A percentile compares a stretch with the other conserved stretches of the same genome.
These are phyloP conservation scores for Aspergillus bertholletiae DNA, from an alignment of 495 filamentous ascomycete genomes.

Conservation along the genomic window DNA sequence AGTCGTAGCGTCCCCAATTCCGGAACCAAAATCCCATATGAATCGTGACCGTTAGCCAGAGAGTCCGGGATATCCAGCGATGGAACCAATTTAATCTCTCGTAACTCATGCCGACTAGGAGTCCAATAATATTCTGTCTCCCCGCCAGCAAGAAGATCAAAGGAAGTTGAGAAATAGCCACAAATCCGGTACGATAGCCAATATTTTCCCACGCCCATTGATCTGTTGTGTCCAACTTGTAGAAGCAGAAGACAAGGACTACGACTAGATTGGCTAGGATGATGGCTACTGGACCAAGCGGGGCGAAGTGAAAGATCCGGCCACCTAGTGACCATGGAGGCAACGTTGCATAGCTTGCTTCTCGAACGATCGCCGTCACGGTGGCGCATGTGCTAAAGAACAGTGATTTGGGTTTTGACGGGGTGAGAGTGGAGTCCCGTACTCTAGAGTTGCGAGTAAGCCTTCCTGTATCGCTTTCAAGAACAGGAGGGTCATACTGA, in stretches of 20 bases:
- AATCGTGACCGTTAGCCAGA: constrained; percentile 70
- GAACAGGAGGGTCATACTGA: constrained; percentile 11
- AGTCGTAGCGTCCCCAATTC: constrained; percentile 63
- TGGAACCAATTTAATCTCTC: constrained; percentile 83
- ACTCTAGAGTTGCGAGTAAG: constrained; percentile 14
- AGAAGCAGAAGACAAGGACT: constrained; percentile 41
- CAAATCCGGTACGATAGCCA: constrained; percentile 71
- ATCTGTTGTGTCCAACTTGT: constrained; percentile 35
- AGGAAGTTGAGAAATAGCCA: constrained; percentile 78
- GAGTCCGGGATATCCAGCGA: constrained; percentile 70
- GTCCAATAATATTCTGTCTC: constrained; percentile 72
- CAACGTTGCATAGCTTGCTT: constrained; percentile 60
- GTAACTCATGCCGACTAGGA: constrained; percentile 64
- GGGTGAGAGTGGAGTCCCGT: constrained; percentile 35
- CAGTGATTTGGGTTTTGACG: constrained; percentile 61
- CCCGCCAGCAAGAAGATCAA: constrained; percentile 74
- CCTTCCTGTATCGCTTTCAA: no score
- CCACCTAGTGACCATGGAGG: constrained; percentile 48
- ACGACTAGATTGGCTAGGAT: constrained; percentile 37
- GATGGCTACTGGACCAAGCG: constrained; percentile 33
- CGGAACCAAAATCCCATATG: constrained; percentile 72
- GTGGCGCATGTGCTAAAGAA: constrained; percentile 61
- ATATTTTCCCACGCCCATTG: constrained; percentile 62
- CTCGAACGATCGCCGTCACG: constrained; percentile 61
- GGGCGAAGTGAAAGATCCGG: constrained; percentile 44